These are phyloP conservation scores for Ormosia emarginata DNA, from an alignment of 306 rosid genomes.

Conservation along the genomic window DNA sequence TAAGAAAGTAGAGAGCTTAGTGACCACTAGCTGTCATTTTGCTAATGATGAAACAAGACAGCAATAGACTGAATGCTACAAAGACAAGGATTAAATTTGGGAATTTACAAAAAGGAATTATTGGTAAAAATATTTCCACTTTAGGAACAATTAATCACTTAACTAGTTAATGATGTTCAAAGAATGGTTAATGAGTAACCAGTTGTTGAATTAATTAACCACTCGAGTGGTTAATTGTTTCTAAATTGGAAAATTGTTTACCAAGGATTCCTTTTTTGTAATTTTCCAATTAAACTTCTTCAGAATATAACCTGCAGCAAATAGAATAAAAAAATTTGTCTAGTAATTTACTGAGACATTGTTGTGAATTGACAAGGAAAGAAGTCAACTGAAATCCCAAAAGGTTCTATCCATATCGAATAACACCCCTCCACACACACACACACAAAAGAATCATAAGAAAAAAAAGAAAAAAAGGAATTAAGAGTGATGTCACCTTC, in stretches of 20 bases:
- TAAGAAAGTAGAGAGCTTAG: constrained; percentile 6
- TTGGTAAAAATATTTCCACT: not conserved
- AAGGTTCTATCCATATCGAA: not conserved
- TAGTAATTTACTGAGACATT: not conserved
- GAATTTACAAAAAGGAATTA: not conserved
- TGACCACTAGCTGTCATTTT: not conserved
- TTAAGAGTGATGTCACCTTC: constrained; percentile 51
- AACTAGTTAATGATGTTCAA: not conserved
- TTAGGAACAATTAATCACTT: not conserved
- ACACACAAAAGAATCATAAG: not conserved
- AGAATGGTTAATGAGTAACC: not conserved
- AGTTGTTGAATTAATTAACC: not conserved
- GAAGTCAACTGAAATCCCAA: not conserved
- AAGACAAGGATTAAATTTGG: not conserved
- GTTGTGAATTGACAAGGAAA: not conserved
- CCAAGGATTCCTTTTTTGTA: not conserved
- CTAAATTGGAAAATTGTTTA: not conserved
- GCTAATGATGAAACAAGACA: constrained; percentile 1
- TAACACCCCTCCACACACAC: not conserved
- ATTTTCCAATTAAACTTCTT: not conserved
- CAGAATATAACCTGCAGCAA: not conserved
- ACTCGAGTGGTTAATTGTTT: not conserved
- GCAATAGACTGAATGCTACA: not conserved
- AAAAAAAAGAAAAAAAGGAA: not conserved
- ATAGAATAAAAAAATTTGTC: not conserved